Evolutionary conservation across 257 asterid genomes (phyloP).

Genomic region (Nicotiana benthamiana): DNA sequence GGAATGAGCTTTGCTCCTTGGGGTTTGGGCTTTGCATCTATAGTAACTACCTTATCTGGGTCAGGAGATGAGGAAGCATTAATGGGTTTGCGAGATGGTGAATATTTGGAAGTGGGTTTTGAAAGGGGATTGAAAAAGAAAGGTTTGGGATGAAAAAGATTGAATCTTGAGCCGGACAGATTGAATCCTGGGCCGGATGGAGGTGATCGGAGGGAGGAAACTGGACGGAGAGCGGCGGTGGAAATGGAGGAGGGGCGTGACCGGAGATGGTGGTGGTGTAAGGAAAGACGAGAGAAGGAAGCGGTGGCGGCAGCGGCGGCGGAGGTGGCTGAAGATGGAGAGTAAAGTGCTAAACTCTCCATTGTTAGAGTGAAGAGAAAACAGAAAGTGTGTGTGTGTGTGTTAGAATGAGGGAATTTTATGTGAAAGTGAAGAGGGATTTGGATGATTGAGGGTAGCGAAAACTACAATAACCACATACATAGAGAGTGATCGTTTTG

Average conservation of each 20-base stretch:
- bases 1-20: slow-evolving; percentile 73
- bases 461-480: slow-evolving; percentile 25
- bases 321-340: slow-evolving; percentile 31
- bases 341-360: slow-evolving; percentile 66
- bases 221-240: slow-evolving; percentile 29
- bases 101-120: slow-evolving; percentile 6
- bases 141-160: slow-evolving; percentile 12
- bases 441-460: slow-evolving; percentile 4
- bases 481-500: background rate
- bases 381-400: background rate
- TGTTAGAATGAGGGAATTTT: background rate
- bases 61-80: slow-evolving; percentile 7
- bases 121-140: slow-evolving; percentile 13
- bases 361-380: slow-evolving; percentile 17
- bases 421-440: background rate
- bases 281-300: slow-evolving; percentile 39
- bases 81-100: background rate
- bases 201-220: slow-evolving; percentile 20
- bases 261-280: slow-evolving; percentile 37
- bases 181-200: slow-evolving; percentile 10
- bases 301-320: slow-evolving; percentile 24
- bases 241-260: slow-evolving; percentile 16
- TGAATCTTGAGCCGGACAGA: background rate
- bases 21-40: slow-evolving; percentile 19
- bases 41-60: slow-evolving; percentile 11